Base-by-base conservation (phyloP, 2,329 filamentous ascomycete species). In the Chaetomium strumarium region DNA sequence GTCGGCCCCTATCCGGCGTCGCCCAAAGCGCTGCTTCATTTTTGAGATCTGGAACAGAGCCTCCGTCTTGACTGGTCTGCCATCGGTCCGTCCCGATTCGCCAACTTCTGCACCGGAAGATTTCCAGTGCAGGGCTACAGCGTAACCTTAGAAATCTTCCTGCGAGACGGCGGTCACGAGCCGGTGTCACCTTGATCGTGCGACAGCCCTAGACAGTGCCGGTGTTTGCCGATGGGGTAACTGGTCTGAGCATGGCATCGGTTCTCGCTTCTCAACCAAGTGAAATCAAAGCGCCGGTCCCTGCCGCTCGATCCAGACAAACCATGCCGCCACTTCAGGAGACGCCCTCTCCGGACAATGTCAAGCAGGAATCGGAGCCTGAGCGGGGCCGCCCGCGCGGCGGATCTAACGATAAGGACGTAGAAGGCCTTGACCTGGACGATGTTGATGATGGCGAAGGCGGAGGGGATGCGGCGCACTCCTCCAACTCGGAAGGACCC, bases 401-500 rank as follows among this genome's bases (percentile, higher is more conserved):
- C 55, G 70, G 68, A 50, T 73, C 74, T 13, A 67, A 68, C 13
- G 70, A 72, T 53, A 70, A 72, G 57, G 70, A 74, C 49, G 64
- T 66, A 46, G 65, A 70, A 48, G 65, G 62, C 17, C 67, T 68
- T 16, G 69, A 72, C 42, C 67, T 71, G 24, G 69, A 69, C 39
- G 72, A 74, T 55, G 68, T 65, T 41, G 70, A 68, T 33, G 66
- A 63, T 38, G 63, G 61, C 11, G 66, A 70, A 14, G 68, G 62
- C 19, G 71, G 74, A 40, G 67, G 63, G 13, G 70, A 71, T 55
- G 71, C 72, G 51, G 75, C 67, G 16, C 72, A 74, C 55, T 78
- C 77, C 5, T 78, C 76, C 33, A 77, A 76, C 59, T 77, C 75
- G 2, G 76, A 80, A 30, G 76, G 77, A 1, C 76, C 77, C 3